Percentiles rank a stretch among this genome's conserved stretches.
phyloP scores from a whole-genome alignment of 208 protist genomes.

The Trypanosoma vivax region DNA sequence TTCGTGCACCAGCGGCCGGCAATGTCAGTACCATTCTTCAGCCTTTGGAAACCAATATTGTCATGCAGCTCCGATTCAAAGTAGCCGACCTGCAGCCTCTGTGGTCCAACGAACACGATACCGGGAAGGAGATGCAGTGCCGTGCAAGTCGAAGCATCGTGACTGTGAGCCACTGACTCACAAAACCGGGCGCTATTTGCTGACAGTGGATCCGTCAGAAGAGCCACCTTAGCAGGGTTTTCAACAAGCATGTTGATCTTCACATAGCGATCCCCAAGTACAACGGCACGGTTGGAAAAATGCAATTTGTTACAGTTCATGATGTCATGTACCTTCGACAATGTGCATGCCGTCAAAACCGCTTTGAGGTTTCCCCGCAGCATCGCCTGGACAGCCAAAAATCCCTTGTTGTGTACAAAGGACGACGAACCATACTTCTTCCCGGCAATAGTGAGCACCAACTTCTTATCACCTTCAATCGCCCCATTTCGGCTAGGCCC shows the following conservation, averaged over 20 bases:
- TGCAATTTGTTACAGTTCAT: conserved; percentile 55
- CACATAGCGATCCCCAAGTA: conserved; percentile 60
- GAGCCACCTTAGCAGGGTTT: conserved; percentile 31
- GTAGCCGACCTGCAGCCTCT: conserved; percentile 55
- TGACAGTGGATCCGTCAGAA: conserved; percentile 38
- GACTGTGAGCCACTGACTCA: conserved; percentile 11
- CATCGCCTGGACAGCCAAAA: conserved; percentile 28
- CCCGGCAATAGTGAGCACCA: conserved; percentile 21
- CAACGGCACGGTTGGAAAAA: conserved; percentile 51
- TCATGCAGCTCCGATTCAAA: conserved; percentile 61
- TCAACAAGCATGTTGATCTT: conserved; percentile 71
- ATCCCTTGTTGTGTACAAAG: conserved; percentile 57
- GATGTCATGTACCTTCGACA: conserved; percentile 41
- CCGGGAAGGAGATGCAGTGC: conserved; percentile 56
- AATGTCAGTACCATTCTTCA: conserved; percentile 35
- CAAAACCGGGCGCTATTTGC: conserved; percentile 43
- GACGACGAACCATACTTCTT: conserved; percentile 38
- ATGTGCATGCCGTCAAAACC: conserved; percentile 37
- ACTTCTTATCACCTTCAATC: conserved; percentile 9
- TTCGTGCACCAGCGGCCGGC: conserved; percentile 66
- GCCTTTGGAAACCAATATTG: conserved; percentile 46
- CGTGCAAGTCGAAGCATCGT: conserved; percentile 32
- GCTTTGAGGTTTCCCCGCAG: conserved; percentile 46
- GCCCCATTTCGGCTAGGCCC: background rate
- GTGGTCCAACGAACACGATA: conserved; percentile 61